Conservation (phyloP, 768 basidiomycete species). For the Suillus cothurnatus region DNA sequence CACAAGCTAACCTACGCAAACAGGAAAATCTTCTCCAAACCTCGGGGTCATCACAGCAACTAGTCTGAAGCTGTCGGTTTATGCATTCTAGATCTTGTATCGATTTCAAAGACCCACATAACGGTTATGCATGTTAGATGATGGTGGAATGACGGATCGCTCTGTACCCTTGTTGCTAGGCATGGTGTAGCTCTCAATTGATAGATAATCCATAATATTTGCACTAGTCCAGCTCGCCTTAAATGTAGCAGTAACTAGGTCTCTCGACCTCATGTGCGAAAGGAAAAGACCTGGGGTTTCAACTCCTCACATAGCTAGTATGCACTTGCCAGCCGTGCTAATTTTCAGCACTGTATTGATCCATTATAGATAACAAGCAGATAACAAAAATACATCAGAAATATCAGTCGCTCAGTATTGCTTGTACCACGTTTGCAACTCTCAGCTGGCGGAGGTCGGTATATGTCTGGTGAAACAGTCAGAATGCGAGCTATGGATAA, state of each 20-base stretch:
- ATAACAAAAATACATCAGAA: not conserved
- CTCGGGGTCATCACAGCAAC: not conserved
- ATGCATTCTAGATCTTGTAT: too few species aligned
- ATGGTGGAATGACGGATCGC: too few species aligned
- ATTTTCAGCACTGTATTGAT: not conserved
- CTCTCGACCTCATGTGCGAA: not conserved
- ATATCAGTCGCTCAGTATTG: slow-evolving; percentile 75
- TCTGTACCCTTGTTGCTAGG: too few species aligned
- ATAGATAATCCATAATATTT: too few species aligned
- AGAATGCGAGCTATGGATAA: not conserved
- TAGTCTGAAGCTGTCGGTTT: not conserved
- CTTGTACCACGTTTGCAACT: slow-evolving; percentile 92
- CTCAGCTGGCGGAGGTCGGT: slow-evolving; percentile 91
- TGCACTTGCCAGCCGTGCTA: not conserved
- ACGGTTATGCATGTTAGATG: too few species aligned
- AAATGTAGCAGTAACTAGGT: too few species aligned
- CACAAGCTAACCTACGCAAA: not conserved
- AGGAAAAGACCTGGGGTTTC: not conserved
- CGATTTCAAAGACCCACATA: too few species aligned
- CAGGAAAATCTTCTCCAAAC: not conserved
- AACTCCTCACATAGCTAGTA: not conserved
- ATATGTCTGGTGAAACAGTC: slow-evolving; percentile 67
- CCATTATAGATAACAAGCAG: not conserved
- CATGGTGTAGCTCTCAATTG: too few species aligned
- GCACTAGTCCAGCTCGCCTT: too few species aligned